Conservation (phyloP, 116 monocot species). For the Iris pallida region DNA sequence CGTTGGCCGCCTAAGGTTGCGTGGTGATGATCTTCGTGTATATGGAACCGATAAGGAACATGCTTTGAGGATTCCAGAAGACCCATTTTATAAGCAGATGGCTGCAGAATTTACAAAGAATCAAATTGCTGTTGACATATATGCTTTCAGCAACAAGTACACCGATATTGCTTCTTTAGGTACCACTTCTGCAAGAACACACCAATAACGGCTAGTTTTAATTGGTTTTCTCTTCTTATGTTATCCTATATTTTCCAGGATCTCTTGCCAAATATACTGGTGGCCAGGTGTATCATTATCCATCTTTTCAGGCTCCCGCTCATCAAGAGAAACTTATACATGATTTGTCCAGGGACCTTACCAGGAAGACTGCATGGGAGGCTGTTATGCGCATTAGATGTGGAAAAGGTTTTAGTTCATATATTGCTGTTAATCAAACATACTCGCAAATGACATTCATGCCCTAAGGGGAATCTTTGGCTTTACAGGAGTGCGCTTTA, state of each 20-base stretch:
- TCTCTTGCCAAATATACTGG: conserved; percentile 93
- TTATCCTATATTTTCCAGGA: conserved; percentile 35
- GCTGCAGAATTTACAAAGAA: conserved; percentile 96
- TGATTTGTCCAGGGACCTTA: conserved; percentile 87
- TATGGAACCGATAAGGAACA: conserved; percentile 97
- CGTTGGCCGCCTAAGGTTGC: conserved; percentile 71
- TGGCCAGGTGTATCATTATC: conserved; percentile 96
- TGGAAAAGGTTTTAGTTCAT: conserved; percentile 66
- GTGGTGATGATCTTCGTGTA: conserved; percentile 86
- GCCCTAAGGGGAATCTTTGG: conserved; percentile 1
- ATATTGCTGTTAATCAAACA: background rate
- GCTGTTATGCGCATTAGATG: conserved; percentile 99
- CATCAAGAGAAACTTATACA: conserved; percentile 67
- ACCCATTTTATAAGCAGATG: conserved; percentile 99
- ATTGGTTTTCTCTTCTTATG: background rate
- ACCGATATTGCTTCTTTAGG: conserved; percentile 93
- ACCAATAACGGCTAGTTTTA: background rate
- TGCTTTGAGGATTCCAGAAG: conserved; percentile 72
- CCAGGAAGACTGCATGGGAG: conserved; percentile 97
- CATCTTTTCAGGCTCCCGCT: conserved; percentile 57
- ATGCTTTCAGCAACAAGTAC: conserved; percentile 73
- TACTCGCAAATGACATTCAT: background rate
- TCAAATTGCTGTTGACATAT: conserved; percentile 86
- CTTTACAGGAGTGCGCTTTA: conserved; percentile 83
- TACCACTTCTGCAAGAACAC: conserved; percentile 15